phyloP scores from a whole-genome alignment of 257 asterid genomes.

The Coffea canephora region DNA sequence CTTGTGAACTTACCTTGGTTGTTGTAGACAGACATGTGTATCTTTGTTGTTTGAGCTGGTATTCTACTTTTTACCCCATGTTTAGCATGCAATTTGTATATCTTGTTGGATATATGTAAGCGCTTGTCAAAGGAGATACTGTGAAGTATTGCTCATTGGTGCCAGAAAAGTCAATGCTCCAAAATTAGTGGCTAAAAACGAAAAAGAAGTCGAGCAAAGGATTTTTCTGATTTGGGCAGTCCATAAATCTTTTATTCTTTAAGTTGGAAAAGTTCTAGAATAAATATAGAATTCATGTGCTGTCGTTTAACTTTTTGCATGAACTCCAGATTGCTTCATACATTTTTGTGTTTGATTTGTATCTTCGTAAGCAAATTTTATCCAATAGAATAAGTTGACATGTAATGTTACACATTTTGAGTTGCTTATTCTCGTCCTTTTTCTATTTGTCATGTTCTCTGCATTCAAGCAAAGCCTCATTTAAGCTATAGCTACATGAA shows the following conservation, averaged over 20 bases:
- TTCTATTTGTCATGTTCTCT: background rate
- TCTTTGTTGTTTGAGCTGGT: background rate
- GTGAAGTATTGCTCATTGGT: background rate
- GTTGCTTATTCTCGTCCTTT: background rate
- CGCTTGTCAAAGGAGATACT: background rate
- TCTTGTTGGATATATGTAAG: background rate
- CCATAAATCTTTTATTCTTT: background rate
- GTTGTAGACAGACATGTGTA: background rate
- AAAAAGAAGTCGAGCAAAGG: background rate
- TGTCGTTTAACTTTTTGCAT: background rate
- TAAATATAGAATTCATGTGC: background rate
- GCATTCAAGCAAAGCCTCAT: background rate
- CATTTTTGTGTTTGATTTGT: background rate
- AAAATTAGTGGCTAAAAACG: background rate
- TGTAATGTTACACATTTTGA: background rate
- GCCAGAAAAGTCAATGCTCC: background rate
- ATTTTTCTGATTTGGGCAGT: background rate
- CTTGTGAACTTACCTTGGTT: background rate
- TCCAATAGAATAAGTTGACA: background rate
- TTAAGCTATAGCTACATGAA: constrained; percentile 2
- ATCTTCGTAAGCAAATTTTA: background rate
- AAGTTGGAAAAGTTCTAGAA: background rate
- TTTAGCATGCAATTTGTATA: background rate
- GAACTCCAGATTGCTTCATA: background rate
- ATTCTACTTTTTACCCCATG: background rate